Evolutionary conservation across 2,329 filamentous ascomycete genomes (phyloP).

Genomic region (Saccharata proteae): DNA sequence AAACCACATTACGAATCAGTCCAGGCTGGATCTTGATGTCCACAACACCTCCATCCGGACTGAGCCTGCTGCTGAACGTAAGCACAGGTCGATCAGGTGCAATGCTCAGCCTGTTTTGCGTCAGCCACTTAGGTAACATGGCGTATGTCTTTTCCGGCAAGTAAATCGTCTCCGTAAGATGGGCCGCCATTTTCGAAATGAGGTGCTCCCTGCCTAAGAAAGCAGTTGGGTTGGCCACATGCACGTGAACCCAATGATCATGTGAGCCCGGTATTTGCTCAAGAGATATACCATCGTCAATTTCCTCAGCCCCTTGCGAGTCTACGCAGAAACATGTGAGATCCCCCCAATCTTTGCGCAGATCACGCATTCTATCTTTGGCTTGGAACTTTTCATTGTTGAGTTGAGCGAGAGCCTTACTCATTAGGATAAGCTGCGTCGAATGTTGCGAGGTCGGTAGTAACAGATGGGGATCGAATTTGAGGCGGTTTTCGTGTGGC

Average conservation of each 20-base stretch:
- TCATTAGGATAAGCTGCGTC: slow-evolving; percentile 31
- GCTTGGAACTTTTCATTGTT: slow-evolving; percentile 15
- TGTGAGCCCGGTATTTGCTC: slow-evolving; percentile 41
- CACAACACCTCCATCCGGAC: slow-evolving; percentile 38
- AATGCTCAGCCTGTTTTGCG: slow-evolving; percentile 43
- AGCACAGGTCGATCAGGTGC: slow-evolving; percentile 41
- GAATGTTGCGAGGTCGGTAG: slow-evolving; percentile 37
- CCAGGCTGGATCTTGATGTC: slow-evolving; percentile 44
- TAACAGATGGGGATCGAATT: slow-evolving; percentile 45
- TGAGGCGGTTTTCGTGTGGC: slow-evolving; percentile 56
- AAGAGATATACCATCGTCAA: slow-evolving; percentile 70
- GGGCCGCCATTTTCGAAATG: slow-evolving; percentile 49
- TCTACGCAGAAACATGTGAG: slow-evolving; percentile 63
- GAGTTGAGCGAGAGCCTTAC: slow-evolving; percentile 14
- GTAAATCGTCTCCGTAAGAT: slow-evolving; percentile 44
- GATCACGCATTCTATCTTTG: slow-evolving; percentile 42
- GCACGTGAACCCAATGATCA: slow-evolving; percentile 64
- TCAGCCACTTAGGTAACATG: slow-evolving; percentile 42
- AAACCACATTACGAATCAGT: slow-evolving; percentile 41
- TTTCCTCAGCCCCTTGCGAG: slow-evolving; percentile 50
- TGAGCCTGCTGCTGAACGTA: slow-evolving; percentile 48
- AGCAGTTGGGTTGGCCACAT: slow-evolving; percentile 68
- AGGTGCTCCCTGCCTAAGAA: slow-evolving; percentile 48
- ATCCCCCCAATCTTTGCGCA: slow-evolving; percentile 49
- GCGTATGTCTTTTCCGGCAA: slow-evolving; percentile 44